Evolutionary conservation across 306 rosid species (phyloP).

Genomic region (Boehmeria nivea): DNA sequence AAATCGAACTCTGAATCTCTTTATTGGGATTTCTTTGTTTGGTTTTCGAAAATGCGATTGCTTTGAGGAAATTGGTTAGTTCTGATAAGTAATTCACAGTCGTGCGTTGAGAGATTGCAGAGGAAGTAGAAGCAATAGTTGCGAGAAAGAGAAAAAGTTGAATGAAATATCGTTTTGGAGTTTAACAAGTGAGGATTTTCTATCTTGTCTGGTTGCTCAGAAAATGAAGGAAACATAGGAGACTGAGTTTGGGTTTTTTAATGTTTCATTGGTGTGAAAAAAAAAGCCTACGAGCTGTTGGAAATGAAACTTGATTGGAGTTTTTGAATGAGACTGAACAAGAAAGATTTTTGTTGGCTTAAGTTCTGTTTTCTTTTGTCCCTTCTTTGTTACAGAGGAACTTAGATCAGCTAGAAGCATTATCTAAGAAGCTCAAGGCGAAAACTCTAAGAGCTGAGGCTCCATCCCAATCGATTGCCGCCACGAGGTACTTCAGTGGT

Average conservation of each 20-base stretch:
- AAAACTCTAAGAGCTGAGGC: slow-evolving; percentile 79
- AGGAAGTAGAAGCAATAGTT: too few relatives aligned
- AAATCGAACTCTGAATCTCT: background rate
- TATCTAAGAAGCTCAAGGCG: slow-evolving; percentile 97
- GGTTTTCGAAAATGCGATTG: background rate
- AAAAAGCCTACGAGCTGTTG: too few relatives aligned
- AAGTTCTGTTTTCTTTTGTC: slow-evolving; percentile 18
- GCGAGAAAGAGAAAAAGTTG: background rate
- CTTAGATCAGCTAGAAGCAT: slow-evolving; percentile 89
- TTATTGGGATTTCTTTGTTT: too few relatives aligned
- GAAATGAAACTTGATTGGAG: too few relatives aligned
- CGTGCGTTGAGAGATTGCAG: too few relatives aligned
- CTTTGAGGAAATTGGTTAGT: too few relatives aligned
- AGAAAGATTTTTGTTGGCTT: slow-evolving; percentile 9
- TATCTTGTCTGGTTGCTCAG: slow-evolving; percentile 2
- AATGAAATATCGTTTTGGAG: background rate
- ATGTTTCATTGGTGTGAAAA: too few relatives aligned
- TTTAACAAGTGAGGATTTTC: background rate
- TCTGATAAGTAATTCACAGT: too few relatives aligned
- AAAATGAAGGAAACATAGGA: too few relatives aligned
- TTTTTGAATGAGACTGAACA: background rate
- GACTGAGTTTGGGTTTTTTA: too few relatives aligned
- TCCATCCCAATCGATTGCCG: slow-evolving; percentile 89
- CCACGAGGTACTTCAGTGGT: slow-evolving; percentile 59
- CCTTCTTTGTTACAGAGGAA: slow-evolving; percentile 55